Base-by-base conservation (phyloP, 345 rosid genomes). In the Arabis hirsuta region DNA sequence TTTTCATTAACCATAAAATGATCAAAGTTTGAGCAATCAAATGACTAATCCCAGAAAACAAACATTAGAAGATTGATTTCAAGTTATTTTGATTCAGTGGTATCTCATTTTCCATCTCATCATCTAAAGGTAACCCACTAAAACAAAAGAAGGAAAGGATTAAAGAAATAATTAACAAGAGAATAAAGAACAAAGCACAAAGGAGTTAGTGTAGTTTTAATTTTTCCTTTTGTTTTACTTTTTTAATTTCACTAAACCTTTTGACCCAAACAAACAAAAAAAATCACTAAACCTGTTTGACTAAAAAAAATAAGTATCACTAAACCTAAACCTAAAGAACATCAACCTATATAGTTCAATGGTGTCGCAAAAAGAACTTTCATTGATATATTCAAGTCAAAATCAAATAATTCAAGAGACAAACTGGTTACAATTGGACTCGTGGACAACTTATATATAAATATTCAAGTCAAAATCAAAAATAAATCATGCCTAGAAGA, bases 151-250 rank as follows among this genome's bases (percentile, higher is more conserved):
- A 64, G 38, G 9, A 55, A 76, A 55, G 29, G 74, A 68, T 68
- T 61, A 62, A 69, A 76, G 59, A 54, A 29, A 38, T 0, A 34
- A 62, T 36, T 69, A 62, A 69, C 2, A 11, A 55, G 65, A 55
- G 65, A 55, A 76, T 76, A 76, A 76, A 76, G 79, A 62, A 69
- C 75, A 76, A 76, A 69, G 71, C 65, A 62, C 22, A 76, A 3
- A 2, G 27, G 36, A 34, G 6, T 34, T 34, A 6, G 16, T 16
- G 16, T 16, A 16, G 5, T 32, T 32, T 67, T 61, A 29, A 4
- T 3, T 54, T 74, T 67, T 22, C 16, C 66, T 57, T 56, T 65
- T 56, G 72, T 34, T 34, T 34, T 34, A 34, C 38, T 34, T 9
- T 34, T 58, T 67, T 68, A 58, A 47, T 26, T n/a, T 67, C 41